Evolutionary conservation across 495 filamentous ascomycete species (phyloP).

Genomic region (Aspergillus wentii): DNA sequence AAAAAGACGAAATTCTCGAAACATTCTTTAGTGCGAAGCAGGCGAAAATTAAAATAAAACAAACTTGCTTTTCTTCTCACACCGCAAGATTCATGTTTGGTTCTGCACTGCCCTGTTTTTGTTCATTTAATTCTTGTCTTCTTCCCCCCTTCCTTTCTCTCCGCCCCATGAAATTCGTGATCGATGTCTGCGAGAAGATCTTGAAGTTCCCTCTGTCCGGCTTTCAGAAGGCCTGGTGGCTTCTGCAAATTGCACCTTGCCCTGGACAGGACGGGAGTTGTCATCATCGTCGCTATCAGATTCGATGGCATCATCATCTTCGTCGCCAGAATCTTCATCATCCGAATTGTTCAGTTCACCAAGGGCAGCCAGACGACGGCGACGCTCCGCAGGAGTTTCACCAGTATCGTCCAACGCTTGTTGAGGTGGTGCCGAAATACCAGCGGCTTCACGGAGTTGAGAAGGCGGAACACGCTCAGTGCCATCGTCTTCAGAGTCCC

Average conservation of each 20-base stretch:
- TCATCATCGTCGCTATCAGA: conserved; percentile 28
- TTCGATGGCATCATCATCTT: conserved; percentile 12
- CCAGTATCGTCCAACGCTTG: conserved; percentile 41
- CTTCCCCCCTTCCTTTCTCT: too few relatives aligned
- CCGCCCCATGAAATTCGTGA: background rate
- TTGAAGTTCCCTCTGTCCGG: background rate
- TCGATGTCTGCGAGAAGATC: background rate
- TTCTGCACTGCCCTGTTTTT: too few relatives aligned
- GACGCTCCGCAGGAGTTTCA: conserved; percentile 80
- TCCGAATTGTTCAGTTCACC: conserved; percentile 56
- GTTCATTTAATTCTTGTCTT: too few relatives aligned
- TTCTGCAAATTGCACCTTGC: conserved; percentile 32
- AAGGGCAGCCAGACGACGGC: conserved; percentile 80
- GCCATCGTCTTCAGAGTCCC: conserved; percentile 56
- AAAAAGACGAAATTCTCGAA: too few relatives aligned
- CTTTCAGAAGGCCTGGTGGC: conserved; percentile 16
- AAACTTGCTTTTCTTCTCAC: too few relatives aligned
- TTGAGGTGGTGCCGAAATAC: conserved; percentile 19
- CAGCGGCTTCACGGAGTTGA: conserved; percentile 32
- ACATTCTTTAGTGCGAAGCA: too few relatives aligned
- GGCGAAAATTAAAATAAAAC: too few relatives aligned
- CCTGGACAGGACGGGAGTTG: conserved; percentile 13
- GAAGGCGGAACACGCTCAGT: conserved; percentile 50
- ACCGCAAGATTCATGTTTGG: too few relatives aligned
- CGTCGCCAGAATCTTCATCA: conserved; percentile 50